A percentile compares a stretch with the other conserved stretches of the same genome.
These are phyloP conservation scores for Pestalotiopsis sp. DNA, from an alignment of 2,329 filamentous ascomycete genomes.

Conservation along the genomic window DNA sequence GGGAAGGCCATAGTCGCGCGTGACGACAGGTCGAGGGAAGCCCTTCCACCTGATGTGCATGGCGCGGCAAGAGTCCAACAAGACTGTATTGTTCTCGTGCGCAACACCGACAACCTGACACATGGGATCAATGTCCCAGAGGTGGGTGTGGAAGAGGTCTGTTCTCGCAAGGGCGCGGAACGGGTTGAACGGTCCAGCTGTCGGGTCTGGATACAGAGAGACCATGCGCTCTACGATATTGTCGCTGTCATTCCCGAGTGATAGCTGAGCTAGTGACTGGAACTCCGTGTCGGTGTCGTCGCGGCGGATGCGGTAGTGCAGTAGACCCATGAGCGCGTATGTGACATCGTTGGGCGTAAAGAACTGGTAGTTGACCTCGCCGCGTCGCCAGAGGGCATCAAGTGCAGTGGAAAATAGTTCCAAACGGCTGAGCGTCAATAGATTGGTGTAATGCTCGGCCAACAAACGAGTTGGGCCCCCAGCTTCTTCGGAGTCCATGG, in stretches of 20 bases:
- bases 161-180: slow-evolving; percentile 23
- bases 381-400: slow-evolving; percentile 24
- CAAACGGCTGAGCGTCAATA: slow-evolving; percentile 28
- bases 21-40: slow-evolving; percentile 26
- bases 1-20: slow-evolving; percentile 12
- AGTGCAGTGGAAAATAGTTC: slow-evolving; percentile 29
- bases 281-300: slow-evolving; percentile 27
- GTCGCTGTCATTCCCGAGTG: slow-evolving; percentile 34
- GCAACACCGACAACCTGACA: slow-evolving; percentile 34
- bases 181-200: slow-evolving; percentile 11
- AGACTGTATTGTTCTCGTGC: slow-evolving; percentile 30
- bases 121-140: slow-evolving; percentile 35
- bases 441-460: slow-evolving; percentile 30
- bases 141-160: slow-evolving; percentile 29
- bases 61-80: slow-evolving; percentile 32
- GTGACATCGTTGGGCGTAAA: slow-evolving; percentile 29
- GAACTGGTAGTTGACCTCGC: slow-evolving; percentile 12
- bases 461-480: slow-evolving; percentile 24
- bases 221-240: slow-evolving; percentile 34
- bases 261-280: slow-evolving; percentile 33
- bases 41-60: slow-evolving; percentile 35
- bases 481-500: slow-evolving; percentile 15
- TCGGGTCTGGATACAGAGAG: slow-evolving; percentile 23
- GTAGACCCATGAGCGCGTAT: slow-evolving; percentile 35
- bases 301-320: slow-evolving; percentile 28